Evolutionary conservation across 176 grass and related monocot genomes (phyloP).

Genomic region (Cenchrus fungigraminus): DNA sequence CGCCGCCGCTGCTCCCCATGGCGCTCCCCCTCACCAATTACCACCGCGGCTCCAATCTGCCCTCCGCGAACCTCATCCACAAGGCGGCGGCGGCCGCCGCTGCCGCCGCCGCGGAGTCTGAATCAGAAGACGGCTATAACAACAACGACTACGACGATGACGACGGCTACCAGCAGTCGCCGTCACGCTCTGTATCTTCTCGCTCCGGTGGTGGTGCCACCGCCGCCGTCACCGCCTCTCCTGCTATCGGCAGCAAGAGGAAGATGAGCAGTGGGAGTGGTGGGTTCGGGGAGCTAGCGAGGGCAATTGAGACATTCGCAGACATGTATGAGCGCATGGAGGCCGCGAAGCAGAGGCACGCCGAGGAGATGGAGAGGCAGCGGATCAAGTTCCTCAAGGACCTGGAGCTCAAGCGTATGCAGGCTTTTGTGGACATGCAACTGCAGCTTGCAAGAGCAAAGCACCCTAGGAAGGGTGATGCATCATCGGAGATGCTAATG

Average conservation of each 20-base stretch:
- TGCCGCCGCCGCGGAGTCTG: constrained; percentile 51
- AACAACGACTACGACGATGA: constrained; percentile 55
- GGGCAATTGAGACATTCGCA: constrained; percentile 73
- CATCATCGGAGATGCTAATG: constrained; percentile 61
- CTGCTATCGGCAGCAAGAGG: constrained; percentile 44
- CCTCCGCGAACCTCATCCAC: constrained; percentile 57
- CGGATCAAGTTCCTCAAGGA: constrained; percentile 90
- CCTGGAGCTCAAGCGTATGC: constrained; percentile 92
- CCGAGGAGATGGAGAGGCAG: constrained; percentile 93
- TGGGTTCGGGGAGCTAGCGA: constrained; percentile 75
- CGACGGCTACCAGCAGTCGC: constrained; percentile 46
- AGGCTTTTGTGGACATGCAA: constrained; percentile 89
- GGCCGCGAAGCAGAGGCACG: constrained; percentile 75
- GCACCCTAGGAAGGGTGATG: constrained; percentile 43
- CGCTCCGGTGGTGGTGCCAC: constrained; percentile 36
- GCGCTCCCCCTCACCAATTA: constrained; percentile 49
- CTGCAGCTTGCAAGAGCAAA: constrained; percentile 77
- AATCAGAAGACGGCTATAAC: constrained; percentile 66
- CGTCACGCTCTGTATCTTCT: constrained; percentile 64
- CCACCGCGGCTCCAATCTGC: constrained; percentile 45
- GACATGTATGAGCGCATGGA: constrained; percentile 96
- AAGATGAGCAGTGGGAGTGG: constrained; percentile 33
- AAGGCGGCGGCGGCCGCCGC: constrained; percentile 60
- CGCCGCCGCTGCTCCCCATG: constrained; percentile 41
- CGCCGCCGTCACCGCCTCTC: neutral